These are phyloP conservation scores for Glebionis coronaria DNA, from an alignment of 129 eudicot genomes.

Conservation along the genomic window DNA sequence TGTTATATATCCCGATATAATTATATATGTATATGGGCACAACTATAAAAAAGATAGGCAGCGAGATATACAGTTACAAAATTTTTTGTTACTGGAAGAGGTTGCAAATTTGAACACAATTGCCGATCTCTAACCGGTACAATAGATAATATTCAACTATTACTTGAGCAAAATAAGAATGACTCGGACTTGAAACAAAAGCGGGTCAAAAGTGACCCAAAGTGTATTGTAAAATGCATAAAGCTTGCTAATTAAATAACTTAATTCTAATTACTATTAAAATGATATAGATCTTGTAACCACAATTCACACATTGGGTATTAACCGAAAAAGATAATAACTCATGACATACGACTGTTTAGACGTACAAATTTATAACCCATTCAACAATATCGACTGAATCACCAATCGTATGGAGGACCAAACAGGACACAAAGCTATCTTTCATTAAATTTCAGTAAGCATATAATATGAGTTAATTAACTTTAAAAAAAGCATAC, in stretches of 20 bases:
- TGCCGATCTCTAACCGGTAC: no score
- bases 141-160: no score
- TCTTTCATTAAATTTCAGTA: no score
- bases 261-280: no score
- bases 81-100: not conserved
- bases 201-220: no score
- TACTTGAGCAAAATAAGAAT: not conserved
- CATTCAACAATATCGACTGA: no score
- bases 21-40: not conserved
- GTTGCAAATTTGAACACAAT: not conserved
- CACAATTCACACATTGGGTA: not conserved
- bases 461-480: no score
- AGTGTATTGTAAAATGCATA: no score
- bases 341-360: not conserved
- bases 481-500: no score
- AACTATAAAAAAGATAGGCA: not conserved
- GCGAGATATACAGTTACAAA: not conserved
- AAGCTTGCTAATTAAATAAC: no score
- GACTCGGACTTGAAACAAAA: not conserved
- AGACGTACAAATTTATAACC: not conserved
- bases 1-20: not conserved
- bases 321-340: not conserved
- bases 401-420: no score
- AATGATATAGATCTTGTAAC: not conserved
- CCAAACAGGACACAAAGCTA: no score